Conservation (phyloP, 345 rosid genomes). For the sweet orange (Citrus sinensis) region DNA sequence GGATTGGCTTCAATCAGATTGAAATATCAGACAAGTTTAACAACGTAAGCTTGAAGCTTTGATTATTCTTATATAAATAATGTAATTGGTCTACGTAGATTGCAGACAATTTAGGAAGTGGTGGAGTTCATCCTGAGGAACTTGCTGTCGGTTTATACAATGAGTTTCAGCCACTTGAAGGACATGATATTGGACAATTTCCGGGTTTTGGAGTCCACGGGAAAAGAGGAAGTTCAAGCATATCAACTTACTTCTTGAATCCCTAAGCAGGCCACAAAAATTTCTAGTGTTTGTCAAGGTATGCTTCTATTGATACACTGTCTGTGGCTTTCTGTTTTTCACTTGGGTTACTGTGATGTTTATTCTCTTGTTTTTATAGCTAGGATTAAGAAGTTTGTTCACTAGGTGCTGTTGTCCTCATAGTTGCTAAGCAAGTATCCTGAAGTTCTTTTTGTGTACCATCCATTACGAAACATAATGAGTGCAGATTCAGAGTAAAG, state of each 20-base stretch:
- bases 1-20: neutral
- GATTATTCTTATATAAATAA: too few species aligned
- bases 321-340: neutral
- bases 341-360: neutral
- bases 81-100: too few species aligned
- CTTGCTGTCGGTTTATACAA: too few species aligned
- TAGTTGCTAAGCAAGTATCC: neutral
- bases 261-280: neutral
- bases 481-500: neutral
- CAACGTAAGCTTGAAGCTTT: neutral
- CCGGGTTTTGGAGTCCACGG: slow-evolving; percentile 36
- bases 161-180: too few species aligned
- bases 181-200: slow-evolving; percentile 17
- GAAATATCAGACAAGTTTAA: neutral
- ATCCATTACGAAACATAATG: neutral
- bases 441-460: neutral
- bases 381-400: neutral
- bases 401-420: too few species aligned
- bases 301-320: neutral
- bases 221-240: slow-evolving; percentile 23
- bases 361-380: neutral
- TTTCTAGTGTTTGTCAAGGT: neutral
- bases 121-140: too few species aligned
- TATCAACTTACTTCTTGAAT: slow-evolving; percentile 30
- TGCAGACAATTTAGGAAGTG: too few species aligned